phyloP scores from a whole-genome alignment of 2,329 filamentous ascomycete genomes.

The Orbilia blumenaviensis region DNA sequence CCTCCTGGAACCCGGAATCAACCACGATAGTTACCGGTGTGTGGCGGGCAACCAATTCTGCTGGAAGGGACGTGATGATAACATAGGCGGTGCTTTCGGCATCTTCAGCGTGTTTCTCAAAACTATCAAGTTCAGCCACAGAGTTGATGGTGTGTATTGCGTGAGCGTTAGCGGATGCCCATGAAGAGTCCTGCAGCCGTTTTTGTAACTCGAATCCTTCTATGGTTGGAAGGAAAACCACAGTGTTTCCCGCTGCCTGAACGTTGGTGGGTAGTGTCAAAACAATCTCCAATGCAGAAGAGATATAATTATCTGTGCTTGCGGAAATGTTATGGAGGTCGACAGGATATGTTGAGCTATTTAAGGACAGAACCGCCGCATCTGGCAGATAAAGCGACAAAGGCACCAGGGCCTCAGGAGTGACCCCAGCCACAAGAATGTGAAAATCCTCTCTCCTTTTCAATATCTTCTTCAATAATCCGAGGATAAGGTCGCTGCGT shows the following conservation, averaged over 20 bases:
- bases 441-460: slow-evolving; percentile 81
- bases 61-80: slow-evolving; percentile 24
- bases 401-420: not conserved
- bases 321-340: slow-evolving; percentile 77
- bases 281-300: not conserved
- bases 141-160: not conserved
- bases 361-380: slow-evolving; percentile 71
- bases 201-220: slow-evolving; percentile 12
- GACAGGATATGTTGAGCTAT: slow-evolving; percentile 88
- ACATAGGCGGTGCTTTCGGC: not conserved
- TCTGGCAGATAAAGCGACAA: slow-evolving; percentile 17
- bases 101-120: not conserved
- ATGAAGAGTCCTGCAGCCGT: slow-evolving; percentile 2
- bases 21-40: slow-evolving; percentile 16
- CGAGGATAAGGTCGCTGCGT: slow-evolving; percentile 88
- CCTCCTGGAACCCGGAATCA: slow-evolving; percentile 34
- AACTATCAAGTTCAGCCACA: not conserved
- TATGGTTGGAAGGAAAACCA: slow-evolving; percentile 23
- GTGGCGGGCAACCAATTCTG: slow-evolving; percentile 18
- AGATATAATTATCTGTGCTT: slow-evolving; percentile 3
- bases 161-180: not conserved
- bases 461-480: slow-evolving; percentile 87
- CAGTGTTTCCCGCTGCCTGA: not conserved
- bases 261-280: not conserved
- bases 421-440: slow-evolving; percentile 88